Conservation (phyloP, 2,329 filamentous ascomycete genomes). For the Rutstroemia sp. region DNA sequence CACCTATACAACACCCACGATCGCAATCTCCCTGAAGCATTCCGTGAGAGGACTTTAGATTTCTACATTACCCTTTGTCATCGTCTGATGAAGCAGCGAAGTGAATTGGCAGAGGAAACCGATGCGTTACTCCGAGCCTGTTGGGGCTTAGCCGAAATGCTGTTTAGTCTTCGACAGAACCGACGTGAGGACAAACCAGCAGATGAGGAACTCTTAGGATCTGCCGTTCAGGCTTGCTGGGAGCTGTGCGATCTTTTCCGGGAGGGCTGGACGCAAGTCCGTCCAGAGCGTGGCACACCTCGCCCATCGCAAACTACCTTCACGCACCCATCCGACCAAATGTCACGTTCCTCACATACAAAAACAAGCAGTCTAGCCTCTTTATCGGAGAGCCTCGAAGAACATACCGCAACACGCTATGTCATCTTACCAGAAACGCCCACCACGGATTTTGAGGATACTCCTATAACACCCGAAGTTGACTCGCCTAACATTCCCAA, state of each 20-base stretch:
- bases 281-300: slow-evolving; percentile 79
- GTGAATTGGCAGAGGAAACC: slow-evolving; percentile 69
- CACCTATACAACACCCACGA: slow-evolving; percentile 93
- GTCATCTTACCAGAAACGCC: slow-evolving; percentile 66
- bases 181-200: slow-evolving; percentile 63
- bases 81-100: slow-evolving; percentile 90
- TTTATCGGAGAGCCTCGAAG: slow-evolving; percentile 38
- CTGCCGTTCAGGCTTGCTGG: slow-evolving; percentile 89
- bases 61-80: slow-evolving; percentile 94
- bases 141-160: slow-evolving; percentile 86
- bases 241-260: slow-evolving; percentile 90
- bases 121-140: slow-evolving; percentile 79
- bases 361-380: slow-evolving; percentile 40
- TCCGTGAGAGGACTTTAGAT: slow-evolving; percentile 82
- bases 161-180: slow-evolving; percentile 84
- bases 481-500: slow-evolving; percentile 71
- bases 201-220: slow-evolving; percentile 79
- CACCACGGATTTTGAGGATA: slow-evolving; percentile 92
- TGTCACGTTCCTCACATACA: slow-evolving; percentile 26
- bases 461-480: slow-evolving; percentile 73
- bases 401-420: slow-evolving; percentile 14
- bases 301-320: slow-evolving; percentile 73
- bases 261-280: slow-evolving; percentile 83
- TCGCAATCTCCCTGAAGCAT: slow-evolving; percentile 73
- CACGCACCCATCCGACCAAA: slow-evolving; percentile 11